Evolutionary conservation across 2,329 filamentous ascomycete genomes (phyloP).

Genomic region (Coniochaeta pulveracea): DNA sequence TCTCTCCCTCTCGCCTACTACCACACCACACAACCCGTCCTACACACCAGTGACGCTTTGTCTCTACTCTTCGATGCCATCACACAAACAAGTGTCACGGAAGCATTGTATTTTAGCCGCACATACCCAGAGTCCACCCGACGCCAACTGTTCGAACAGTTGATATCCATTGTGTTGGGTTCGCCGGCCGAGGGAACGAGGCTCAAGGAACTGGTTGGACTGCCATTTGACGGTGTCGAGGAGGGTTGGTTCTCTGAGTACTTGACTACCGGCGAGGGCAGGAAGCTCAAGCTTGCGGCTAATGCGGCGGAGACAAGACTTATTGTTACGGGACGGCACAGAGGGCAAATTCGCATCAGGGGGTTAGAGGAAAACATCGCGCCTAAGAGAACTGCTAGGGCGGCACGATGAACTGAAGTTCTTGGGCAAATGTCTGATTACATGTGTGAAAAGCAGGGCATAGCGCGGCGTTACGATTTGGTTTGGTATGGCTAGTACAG

Average conservation of each 20-base stretch:
- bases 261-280: constrained; percentile 53
- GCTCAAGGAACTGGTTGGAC: constrained; percentile 57
- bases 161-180: constrained; percentile 49
- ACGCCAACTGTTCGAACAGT: constrained; percentile 52
- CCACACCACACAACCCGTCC: constrained; percentile 59
- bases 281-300: constrained; percentile 50
- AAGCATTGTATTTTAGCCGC: constrained; percentile 64
- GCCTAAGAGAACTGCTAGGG: not conserved
- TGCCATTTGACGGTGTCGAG: constrained; percentile 61
- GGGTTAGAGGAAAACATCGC: constrained; percentile 1
- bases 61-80: constrained; percentile 60
- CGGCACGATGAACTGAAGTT: too few relatives aligned
- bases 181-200: constrained; percentile 33
- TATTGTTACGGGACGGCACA: constrained; percentile 53
- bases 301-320: constrained; percentile 66
- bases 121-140: constrained; percentile 50
- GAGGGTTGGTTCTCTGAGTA: constrained; percentile 65
- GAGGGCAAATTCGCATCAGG: constrained; percentile 26
- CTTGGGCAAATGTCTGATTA: too few relatives aligned
- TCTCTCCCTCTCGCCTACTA: constrained; percentile 67
- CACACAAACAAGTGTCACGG: constrained; percentile 53
- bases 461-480: too few relatives aligned
- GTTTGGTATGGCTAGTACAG: too few relatives aligned
- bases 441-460: too few relatives aligned
- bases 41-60: constrained; percentile 52